phyloP scores from a whole-genome alignment of 345 rosid species.

The Populus pruinosa region DNA sequence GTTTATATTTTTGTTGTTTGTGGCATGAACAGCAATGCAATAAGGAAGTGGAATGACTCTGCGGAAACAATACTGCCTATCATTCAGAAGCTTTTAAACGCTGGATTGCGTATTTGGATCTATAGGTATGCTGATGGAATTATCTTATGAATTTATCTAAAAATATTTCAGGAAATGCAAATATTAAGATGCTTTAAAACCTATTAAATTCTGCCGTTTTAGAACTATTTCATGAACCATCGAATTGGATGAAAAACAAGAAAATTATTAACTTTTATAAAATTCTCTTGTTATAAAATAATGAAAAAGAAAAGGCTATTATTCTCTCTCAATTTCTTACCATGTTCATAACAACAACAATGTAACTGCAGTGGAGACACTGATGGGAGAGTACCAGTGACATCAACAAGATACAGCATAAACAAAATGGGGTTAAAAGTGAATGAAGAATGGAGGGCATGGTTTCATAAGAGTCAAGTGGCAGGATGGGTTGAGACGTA shows the following conservation, averaged over 20 bases:
- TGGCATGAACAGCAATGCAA: slow-evolving; percentile 28
- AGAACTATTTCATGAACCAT: neutral
- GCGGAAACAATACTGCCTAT: slow-evolving; percentile 48
- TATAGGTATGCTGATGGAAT: slow-evolving; percentile 45
- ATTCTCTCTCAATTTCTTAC: no score
- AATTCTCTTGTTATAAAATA: no score
- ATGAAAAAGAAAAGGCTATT: no score
- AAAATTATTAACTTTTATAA: no score
- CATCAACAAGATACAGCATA: slow-evolving; percentile 65
- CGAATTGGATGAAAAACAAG: no score
- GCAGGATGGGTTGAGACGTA: slow-evolving; percentile 73
- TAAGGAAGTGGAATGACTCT: slow-evolving; percentile 49
- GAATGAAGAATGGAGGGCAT: slow-evolving; percentile 61
- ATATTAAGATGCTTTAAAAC: no score
- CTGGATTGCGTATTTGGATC: slow-evolving; percentile 70
- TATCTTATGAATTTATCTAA: no score
- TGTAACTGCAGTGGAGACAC: slow-evolving; percentile 61
- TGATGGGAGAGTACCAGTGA: slow-evolving; percentile 84
- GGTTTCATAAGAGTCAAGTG: slow-evolving; percentile 66
- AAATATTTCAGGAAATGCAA: no score
- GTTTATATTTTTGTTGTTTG: neutral
- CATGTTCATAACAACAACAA: no score
- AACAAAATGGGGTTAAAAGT: slow-evolving; percentile 45
- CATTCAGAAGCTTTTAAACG: slow-evolving; percentile 47
- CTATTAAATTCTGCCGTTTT: no score